Evolutionary conservation across 345 rosid species (phyloP).

Genomic region (Punica granatum): DNA sequence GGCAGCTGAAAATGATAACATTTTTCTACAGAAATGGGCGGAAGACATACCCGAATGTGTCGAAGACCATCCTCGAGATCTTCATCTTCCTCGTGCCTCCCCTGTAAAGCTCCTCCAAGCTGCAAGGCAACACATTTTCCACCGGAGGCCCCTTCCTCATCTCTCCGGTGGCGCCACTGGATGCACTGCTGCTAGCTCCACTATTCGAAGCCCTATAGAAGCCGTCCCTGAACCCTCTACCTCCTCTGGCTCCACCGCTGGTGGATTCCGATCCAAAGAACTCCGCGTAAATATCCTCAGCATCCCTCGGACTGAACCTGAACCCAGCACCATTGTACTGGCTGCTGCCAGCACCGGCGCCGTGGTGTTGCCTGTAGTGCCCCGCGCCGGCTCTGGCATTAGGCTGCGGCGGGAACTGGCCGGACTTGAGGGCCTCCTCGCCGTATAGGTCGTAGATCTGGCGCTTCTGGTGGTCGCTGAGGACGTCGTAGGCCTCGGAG

Average conservation of each 20-base stretch:
- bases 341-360: not conserved
- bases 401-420: conserved; percentile 50
- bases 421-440: conserved; percentile 86
- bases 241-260: conserved; percentile 21
- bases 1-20: not conserved
- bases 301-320: conserved; percentile 59
- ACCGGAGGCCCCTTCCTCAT: conserved; percentile 43
- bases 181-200: conserved; percentile 4
- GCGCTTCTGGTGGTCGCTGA: conserved; percentile 60
- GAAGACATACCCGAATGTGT: conserved; percentile 50
- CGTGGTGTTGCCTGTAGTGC: conserved; percentile 3
- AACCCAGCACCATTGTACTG: conserved; percentile 28
- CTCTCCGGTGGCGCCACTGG: conserved; percentile 20
- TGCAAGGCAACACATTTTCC: conserved; percentile 63
- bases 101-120: conserved; percentile 79
- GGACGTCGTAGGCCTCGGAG: conserved; percentile 62
- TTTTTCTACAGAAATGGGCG: not conserved
- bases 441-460: conserved; percentile 99
- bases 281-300: conserved; percentile 85
- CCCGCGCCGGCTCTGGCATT: conserved; percentile 26
- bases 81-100: conserved; percentile 78
- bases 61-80: conserved; percentile 47
- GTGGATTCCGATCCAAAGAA: conserved; percentile 40
- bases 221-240: conserved; percentile 28
- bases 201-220: conserved; percentile 33